phyloP scores from a whole-genome alignment of 345 rosid species.

The Moringa oleifera region DNA sequence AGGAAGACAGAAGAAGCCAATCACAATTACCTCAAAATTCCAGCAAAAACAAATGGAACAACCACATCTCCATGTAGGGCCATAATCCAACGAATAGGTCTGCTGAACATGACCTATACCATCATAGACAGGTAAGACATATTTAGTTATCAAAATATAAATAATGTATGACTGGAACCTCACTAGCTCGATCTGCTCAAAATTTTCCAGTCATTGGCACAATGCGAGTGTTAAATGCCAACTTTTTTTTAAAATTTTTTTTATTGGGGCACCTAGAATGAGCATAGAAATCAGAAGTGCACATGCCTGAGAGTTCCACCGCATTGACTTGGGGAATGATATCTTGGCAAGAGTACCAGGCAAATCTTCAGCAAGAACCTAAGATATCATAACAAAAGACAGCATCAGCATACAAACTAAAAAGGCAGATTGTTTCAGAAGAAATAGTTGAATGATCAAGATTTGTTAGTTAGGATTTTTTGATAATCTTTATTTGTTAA shows the following conservation, averaged over 20 bases:
- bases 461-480: no score
- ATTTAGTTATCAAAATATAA: background rate
- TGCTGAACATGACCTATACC: slow-evolving; percentile 73
- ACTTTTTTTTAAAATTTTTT: no score
- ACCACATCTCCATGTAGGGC: slow-evolving; percentile 80
- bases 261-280: background rate
- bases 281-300: slow-evolving; percentile 13
- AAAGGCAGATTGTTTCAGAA: background rate
- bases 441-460: no score
- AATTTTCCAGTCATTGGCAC: background rate
- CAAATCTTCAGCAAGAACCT: slow-evolving; percentile 86
- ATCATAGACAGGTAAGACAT: slow-evolving; percentile 18
- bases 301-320: slow-evolving; percentile 87
- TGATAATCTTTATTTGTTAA: no score
- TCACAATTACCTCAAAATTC: slow-evolving; percentile 59
- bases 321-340: slow-evolving; percentile 93
- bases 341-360: slow-evolving; percentile 64
- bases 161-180: no score
- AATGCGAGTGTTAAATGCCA: background rate
- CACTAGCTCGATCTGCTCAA: no score
- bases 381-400: slow-evolving; percentile 9
- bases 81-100: slow-evolving; percentile 96
- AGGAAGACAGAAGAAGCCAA: slow-evolving; percentile 2
- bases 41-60: slow-evolving; percentile 85
- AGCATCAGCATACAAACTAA: background rate